Evolutionary conservation across 1,284 basidiomycete species (phyloP), one percentile per base, ranked within the genome.

Genomic region (Athelia psychrophila): DNA sequence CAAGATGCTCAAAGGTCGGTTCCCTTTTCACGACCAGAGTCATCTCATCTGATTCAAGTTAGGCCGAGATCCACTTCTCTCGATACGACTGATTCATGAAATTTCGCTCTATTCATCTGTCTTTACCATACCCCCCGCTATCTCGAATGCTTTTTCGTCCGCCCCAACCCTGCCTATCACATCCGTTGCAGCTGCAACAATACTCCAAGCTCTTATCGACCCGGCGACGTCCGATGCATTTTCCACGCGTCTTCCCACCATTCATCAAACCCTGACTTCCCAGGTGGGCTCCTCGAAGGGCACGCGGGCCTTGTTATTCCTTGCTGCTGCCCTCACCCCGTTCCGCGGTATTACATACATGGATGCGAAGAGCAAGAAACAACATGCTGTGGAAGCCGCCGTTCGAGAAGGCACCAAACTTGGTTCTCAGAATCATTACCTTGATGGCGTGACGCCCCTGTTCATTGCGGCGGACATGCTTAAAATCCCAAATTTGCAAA

Each of bases 1-100:
- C 56, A 98, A 97, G 66, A 97, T 96, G 91, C 77, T 97, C 62
- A 84, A 86, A 76, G 86, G 92, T 88, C 25, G 23, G 65, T 60
- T 23, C 42, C 12, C 30, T 19, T 4, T 50, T 35, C 15, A 18
- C 24, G 10, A 23, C 24, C 47, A 24, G 44, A 47, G 30, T 24
- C 25, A 20, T 32, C 25, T 50, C 9, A 49, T 42, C 50, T 53
- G 47, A 52, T 40, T 51, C 19, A 32, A 32, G 22, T 42, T 51
- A 93, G 91, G 84, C 22, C 78, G 78, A 16, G 80, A 92, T 63
- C 93, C 95, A 0, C 65, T 91, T 3, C 76, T 75, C n/a, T 79
- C 93, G 2, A 79, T 95, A 38, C 70, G 82, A 56, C 74, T 93
- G 32, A 91, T 97, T 50, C 69, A 86, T 54, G 68, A 78, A 5